A percentile compares a stretch with the other conserved stretches of the same genome.
These are phyloP conservation scores for Fusarium tanahbumbuense DNA, from an alignment of 2,329 filamentous ascomycete genomes.

Conservation along the genomic window DNA sequence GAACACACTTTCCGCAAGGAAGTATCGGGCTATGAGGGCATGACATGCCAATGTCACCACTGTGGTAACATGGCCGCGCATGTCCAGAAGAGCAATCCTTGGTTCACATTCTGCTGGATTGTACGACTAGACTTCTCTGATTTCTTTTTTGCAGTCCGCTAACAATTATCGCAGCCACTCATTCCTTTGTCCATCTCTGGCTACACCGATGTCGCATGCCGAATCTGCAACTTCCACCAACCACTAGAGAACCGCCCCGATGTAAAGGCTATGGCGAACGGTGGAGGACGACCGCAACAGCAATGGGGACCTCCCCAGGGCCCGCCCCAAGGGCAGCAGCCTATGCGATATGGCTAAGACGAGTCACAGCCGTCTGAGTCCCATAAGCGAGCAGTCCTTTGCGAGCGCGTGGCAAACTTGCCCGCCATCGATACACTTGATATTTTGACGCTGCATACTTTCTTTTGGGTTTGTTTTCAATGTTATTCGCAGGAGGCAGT, in stretches of 20 bases:
- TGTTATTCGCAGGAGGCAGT: background rate
- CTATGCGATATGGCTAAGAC: slow-evolving; percentile 47
- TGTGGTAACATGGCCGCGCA: slow-evolving; percentile 72
- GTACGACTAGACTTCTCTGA: slow-evolving; percentile 55
- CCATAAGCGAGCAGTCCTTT: background rate
- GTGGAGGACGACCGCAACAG: slow-evolving; percentile 52
- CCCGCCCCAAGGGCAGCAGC: slow-evolving; percentile 45
- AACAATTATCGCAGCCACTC: slow-evolving; percentile 64
- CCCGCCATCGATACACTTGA: background rate
- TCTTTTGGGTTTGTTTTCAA: background rate
- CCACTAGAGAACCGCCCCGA: slow-evolving; percentile 69
- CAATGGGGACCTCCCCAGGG: slow-evolving; percentile 51
- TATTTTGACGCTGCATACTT: background rate
- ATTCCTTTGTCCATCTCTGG: slow-evolving; percentile 76
- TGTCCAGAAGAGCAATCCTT: slow-evolving; percentile 73
- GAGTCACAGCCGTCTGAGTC: background rate
- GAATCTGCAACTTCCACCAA: slow-evolving; percentile 81
- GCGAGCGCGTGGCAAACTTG: background rate
- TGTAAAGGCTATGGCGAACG: slow-evolving; percentile 63
- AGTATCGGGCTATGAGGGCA: slow-evolving; percentile 69
- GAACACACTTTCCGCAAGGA: slow-evolving; percentile 71
- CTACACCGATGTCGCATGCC: slow-evolving; percentile 77
- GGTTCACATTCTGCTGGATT: slow-evolving; percentile 85
- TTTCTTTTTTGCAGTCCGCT: slow-evolving; percentile 15
- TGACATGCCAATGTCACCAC: slow-evolving; percentile 73